Percentiles rank a stretch among this genome's conserved stretches.
These are phyloP conservation scores for Amanita pallidorosea DNA, from an alignment of 768 basidiomycete genomes.

Conservation along the genomic window DNA sequence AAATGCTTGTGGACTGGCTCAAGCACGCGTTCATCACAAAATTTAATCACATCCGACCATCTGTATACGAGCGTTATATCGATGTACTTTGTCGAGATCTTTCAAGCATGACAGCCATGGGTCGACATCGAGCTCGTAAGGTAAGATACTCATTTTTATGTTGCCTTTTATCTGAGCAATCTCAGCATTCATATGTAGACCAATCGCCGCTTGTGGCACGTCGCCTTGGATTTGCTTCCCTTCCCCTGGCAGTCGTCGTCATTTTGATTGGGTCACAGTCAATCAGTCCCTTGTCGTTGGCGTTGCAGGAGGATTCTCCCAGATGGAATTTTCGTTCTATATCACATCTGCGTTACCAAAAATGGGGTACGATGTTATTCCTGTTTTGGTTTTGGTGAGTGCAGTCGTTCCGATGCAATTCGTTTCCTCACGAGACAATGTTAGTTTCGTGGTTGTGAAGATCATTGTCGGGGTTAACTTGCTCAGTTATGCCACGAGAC, in stretches of 20 bases:
- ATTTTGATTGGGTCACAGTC: conserved; percentile 72
- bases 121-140: conserved; percentile 60
- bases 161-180: conserved; percentile 4
- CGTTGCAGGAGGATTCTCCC: conserved; percentile 11
- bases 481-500: conserved; percentile 68
- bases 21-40: conserved; percentile 99
- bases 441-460: conserved; percentile 80
- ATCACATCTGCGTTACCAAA: conserved; percentile 41
- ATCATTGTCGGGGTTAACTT: conserved; percentile 87
- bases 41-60: conserved; percentile 95
- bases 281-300: conserved; percentile 45
- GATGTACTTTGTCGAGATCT: conserved; percentile 95
- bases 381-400: conserved; percentile 82
- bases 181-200: conserved; percentile 82
- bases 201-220: conserved; percentile 93
- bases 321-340: conserved; percentile 32
- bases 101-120: conserved; percentile 64
- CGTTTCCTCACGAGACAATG: not conserved
- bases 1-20: conserved; percentile 95
- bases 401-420: conserved; percentile 10
- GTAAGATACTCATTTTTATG: conserved; percentile 20
- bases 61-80: conserved; percentile 89
- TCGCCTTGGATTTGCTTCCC: conserved; percentile 84
- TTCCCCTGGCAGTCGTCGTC: conserved; percentile 81
- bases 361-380: conserved; percentile 55